Conservation (phyloP, 1,139 yeast species). For the Geotrichum histeridarum region DNA sequence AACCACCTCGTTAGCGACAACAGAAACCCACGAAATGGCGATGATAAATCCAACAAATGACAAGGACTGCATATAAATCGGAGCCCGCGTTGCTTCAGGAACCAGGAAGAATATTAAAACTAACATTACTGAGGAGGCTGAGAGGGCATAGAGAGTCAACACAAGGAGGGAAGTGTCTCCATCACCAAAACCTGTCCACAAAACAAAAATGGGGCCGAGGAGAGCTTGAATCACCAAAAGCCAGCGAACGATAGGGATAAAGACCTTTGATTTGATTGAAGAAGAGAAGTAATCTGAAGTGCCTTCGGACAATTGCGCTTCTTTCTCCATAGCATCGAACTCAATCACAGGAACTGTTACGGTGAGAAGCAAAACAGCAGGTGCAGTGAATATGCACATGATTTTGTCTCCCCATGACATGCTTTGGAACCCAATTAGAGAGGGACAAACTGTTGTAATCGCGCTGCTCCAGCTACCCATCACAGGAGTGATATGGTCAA, state of each 20-base stretch:
- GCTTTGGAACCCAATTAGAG: conserved; percentile 24
- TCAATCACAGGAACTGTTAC: conserved; percentile 49
- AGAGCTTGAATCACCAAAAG: conserved; percentile 16
- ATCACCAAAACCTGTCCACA: conserved; percentile 12
- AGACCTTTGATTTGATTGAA: conserved; percentile 5
- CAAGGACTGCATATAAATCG: conserved; percentile 20
- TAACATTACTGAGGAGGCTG: conserved; percentile 15
- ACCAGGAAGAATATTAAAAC: conserved; percentile 16
- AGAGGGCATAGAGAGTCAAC: conserved; percentile 3
- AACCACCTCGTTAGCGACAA: conserved; percentile 73
- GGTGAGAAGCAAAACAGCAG: conserved; percentile 44
- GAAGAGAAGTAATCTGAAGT: not conserved
- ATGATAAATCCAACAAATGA: conserved; percentile 54
- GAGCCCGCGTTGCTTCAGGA: conserved; percentile 17
- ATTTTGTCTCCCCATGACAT: conserved; percentile 29
- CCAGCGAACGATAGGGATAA: conserved; percentile 16
- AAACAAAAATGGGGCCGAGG: conserved; percentile 20
- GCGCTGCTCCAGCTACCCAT: conserved; percentile 10
- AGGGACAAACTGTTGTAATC: conserved; percentile 29
- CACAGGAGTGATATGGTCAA: not conserved
- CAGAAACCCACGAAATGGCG: conserved; percentile 68
- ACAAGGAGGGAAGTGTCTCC: conserved; percentile 1
- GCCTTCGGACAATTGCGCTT: conserved; percentile 4
- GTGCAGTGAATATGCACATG: conserved; percentile 40
- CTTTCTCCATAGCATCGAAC: conserved; percentile 25